phyloP scores from a whole-genome alignment of 106 monocot species.

The Allium sativum region DNA sequence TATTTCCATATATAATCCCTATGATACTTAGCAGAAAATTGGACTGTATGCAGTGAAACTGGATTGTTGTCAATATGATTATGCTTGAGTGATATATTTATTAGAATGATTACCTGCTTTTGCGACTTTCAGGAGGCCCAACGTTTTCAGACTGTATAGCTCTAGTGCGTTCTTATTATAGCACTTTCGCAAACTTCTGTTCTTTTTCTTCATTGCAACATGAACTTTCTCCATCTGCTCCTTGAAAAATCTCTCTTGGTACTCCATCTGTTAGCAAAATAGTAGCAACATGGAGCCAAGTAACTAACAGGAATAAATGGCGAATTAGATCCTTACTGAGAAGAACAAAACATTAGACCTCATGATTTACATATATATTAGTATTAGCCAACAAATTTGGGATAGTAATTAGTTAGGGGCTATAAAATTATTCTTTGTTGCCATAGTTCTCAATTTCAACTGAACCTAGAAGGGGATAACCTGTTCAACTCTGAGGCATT shows the following conservation, averaged over 20 bases:
- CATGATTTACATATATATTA: too few relatives aligned
- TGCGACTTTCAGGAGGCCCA: constrained; percentile 32
- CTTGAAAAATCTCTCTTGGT: constrained; percentile 69
- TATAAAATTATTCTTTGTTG: too few relatives aligned
- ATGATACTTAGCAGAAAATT: too few relatives aligned
- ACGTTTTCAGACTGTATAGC: constrained; percentile 31
- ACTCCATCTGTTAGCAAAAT: constrained; percentile 55
- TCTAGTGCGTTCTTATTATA: constrained; percentile 52
- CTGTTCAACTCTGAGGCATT: not conserved
- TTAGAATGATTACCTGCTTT: constrained; percentile 26
- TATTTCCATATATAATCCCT: too few relatives aligned
- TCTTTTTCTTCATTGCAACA: constrained; percentile 62
- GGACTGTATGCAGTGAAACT: too few relatives aligned
- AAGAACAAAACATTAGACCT: too few relatives aligned
- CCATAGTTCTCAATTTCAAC: not conserved
- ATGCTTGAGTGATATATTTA: too few relatives aligned
- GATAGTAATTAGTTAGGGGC: too few relatives aligned
- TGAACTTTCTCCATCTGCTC: constrained; percentile 69
- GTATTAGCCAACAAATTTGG: too few relatives aligned
- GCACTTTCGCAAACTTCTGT: constrained; percentile 37
- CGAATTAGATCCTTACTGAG: too few relatives aligned
- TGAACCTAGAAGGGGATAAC: not conserved
- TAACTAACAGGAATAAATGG: not conserved
- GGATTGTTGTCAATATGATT: too few relatives aligned
- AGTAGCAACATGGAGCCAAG: not conserved